These are phyloP conservation scores for Cordyceps fumosorosea DNA, from an alignment of 2,329 filamentous ascomycete species.

Conservation along the genomic window DNA sequence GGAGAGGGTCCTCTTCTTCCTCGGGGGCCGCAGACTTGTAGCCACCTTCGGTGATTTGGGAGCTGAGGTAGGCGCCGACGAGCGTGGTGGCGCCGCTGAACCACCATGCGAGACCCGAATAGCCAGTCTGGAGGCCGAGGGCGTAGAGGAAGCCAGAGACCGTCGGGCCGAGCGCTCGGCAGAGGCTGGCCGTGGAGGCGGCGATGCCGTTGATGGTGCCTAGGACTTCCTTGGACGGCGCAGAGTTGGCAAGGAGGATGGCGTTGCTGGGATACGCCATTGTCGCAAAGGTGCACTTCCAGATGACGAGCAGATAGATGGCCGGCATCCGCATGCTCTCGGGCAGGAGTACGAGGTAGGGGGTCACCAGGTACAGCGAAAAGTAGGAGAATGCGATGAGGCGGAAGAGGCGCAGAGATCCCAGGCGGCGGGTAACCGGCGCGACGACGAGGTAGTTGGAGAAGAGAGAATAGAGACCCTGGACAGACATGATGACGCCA, in stretches of 20 bases:
- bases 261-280: conserved; percentile 87
- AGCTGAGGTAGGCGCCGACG: conserved; percentile 65
- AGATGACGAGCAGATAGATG: conserved; percentile 71
- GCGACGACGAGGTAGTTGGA: conserved; percentile 83
- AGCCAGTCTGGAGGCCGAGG: conserved; percentile 69
- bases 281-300: conserved; percentile 89
- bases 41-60: conserved; percentile 64
- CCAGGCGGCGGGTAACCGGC: conserved; percentile 65
- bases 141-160: conserved; percentile 82
- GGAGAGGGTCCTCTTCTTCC: conserved; percentile 32
- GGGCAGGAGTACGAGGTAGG: conserved; percentile 83
- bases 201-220: conserved; percentile 91
- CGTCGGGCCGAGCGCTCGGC: conserved; percentile 81
- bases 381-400: conserved; percentile 79
- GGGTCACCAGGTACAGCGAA: conserved; percentile 76
- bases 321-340: conserved; percentile 62
- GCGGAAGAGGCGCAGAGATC: conserved; percentile 75
- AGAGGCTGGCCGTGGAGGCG: conserved; percentile 83
- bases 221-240: conserved; percentile 74
- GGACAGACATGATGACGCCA: conserved; percentile 79
- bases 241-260: conserved; percentile 83
- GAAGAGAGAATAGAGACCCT: conserved; percentile 84
- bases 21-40: conserved; percentile 34
- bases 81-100: conserved; percentile 70
- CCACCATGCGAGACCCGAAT: conserved; percentile 93